Conservation (phyloP, 129 eudicot genomes). For the Scalesia atractyloides region DNA sequence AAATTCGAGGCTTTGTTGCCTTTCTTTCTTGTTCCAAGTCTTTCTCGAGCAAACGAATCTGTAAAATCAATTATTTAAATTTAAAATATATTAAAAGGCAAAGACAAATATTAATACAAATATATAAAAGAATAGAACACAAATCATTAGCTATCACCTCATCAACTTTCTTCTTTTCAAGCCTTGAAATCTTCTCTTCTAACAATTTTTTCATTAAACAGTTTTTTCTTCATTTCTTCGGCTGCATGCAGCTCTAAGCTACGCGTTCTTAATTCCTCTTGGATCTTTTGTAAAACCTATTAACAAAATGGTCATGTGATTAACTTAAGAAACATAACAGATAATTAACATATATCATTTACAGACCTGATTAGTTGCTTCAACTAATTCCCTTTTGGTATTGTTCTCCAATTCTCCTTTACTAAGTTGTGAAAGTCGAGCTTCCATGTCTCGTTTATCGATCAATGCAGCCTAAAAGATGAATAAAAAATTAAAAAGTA, state of each 20-base stretch:
- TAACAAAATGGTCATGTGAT: neutral
- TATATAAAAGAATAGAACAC: neutral
- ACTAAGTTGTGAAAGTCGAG: constrained; percentile 62
- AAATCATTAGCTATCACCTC: constrained; percentile 50
- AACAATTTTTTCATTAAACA: constrained; percentile 67
- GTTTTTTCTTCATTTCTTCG: constrained; percentile 76
- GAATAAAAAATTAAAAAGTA: neutral
- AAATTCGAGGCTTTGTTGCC: constrained; percentile 50
- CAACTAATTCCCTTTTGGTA: constrained; percentile 75
- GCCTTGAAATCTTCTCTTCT: constrained; percentile 71
- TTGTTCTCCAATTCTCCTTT: constrained; percentile 67
- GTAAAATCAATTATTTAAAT: constrained; percentile 26
- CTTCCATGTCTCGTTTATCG: constrained; percentile 71
- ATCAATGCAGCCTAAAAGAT: constrained; percentile 51
- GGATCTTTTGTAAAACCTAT: constrained; percentile 72
- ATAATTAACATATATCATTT: neutral
- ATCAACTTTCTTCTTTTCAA: constrained; percentile 64
- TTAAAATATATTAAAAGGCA: constrained; percentile 6
- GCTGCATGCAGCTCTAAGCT: constrained; percentile 73
- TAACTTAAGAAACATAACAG: neutral
- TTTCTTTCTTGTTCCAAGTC: constrained; percentile 67
- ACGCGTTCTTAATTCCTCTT: constrained; percentile 80
- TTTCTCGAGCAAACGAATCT: constrained; percentile 61
- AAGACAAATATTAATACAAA: neutral
- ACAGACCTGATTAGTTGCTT: constrained; percentile 80